These are phyloP conservation scores for Drosera spatulata DNA, from an alignment of 179 eudicot species.

Conservation along the genomic window DNA sequence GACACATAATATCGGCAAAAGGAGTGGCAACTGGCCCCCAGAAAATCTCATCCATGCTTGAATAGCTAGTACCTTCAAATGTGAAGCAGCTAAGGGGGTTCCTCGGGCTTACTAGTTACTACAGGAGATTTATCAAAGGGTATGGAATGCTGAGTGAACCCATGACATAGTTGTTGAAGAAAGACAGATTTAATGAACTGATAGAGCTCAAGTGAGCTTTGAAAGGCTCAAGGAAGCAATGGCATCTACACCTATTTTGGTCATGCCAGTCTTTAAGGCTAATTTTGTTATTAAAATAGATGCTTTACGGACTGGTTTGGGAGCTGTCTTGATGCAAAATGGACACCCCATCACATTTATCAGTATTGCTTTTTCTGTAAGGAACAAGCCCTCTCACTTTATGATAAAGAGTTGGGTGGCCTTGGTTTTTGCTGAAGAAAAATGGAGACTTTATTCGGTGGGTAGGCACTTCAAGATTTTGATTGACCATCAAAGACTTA, in stretches of 20 bases:
- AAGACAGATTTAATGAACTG: not conserved
- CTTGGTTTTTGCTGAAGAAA: not conserved
- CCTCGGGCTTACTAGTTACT: not conserved
- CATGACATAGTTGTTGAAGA: constrained; percentile 3
- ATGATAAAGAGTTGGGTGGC: not conserved
- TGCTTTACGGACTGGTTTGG: not conserved
- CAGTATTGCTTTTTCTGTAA: not conserved
- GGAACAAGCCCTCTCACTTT: not conserved
- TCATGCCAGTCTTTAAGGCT: not conserved
- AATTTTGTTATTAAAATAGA: not conserved
- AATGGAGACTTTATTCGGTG: too few species aligned
- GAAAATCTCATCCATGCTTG: not conserved
- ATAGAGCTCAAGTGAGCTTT: not conserved
- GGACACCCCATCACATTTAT: not conserved
- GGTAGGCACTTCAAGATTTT: too few species aligned
- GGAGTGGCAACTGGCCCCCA: not conserved
- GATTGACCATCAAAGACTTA: too few species aligned
- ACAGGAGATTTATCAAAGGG: not conserved
- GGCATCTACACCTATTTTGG: not conserved
- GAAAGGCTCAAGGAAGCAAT: not conserved
- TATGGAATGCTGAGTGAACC: not conserved
- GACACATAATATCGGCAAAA: not conserved
- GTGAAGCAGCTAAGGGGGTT: not conserved
- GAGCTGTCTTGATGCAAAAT: not conserved
- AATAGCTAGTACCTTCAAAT: not conserved